Conservation (phyloP, 169 alveolate species). For the Cryptosporidium ubiquitum region DNA sequence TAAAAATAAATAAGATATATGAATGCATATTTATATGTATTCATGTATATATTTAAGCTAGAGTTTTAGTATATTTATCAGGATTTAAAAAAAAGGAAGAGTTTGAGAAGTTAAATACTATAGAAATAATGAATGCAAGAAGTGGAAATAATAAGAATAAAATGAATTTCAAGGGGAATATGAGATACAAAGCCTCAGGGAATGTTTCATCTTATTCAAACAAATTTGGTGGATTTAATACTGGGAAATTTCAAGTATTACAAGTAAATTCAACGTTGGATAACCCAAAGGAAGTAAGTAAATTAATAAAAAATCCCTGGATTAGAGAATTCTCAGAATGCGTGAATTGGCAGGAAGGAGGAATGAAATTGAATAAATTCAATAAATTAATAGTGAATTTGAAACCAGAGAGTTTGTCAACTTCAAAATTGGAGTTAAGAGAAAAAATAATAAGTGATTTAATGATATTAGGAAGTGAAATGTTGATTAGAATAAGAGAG, state of each 20-base stretch:
- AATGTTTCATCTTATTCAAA: background rate
- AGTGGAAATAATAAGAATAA: background rate
- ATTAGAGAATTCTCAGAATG: conserved; percentile 7
- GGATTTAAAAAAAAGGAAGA: background rate
- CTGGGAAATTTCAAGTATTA: background rate
- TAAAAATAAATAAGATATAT: background rate
- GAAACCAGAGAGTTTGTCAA: background rate
- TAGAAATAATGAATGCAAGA: background rate
- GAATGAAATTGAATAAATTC: conserved; percentile 10
- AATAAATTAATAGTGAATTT: background rate
- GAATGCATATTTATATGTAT: background rate
- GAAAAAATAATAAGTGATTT: conserved; percentile 16
- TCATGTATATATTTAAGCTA: background rate
- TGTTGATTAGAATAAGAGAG: conserved; percentile 12
- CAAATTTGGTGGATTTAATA: background rate
- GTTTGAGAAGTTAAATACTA: background rate
- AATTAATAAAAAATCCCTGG: conserved; percentile 18
- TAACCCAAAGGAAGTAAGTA: conserved; percentile 11
- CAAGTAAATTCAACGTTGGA: background rate
- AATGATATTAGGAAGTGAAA: conserved; percentile 16
- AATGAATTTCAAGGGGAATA: no score
- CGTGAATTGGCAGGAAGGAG: conserved; percentile 38
- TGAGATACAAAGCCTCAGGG: background rate
- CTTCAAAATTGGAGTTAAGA: background rate
- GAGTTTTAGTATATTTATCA: no score